Evolutionary conservation across 768 basidiomycete species (phyloP).

Genomic region (Leccinum pellstonianum): DNA sequence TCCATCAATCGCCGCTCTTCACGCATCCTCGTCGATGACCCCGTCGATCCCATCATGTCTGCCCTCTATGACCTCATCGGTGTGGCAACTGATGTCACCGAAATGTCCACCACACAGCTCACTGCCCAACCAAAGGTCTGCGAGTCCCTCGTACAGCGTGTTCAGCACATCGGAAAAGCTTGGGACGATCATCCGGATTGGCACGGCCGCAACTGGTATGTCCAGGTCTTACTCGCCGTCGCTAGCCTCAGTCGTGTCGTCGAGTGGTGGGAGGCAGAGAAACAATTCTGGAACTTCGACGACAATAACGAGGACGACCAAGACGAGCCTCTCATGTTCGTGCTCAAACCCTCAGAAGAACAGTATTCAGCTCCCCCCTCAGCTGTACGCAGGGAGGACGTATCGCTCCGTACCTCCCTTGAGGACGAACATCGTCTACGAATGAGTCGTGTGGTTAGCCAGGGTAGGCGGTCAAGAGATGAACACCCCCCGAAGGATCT

Average conservation of each 20-base stretch:
- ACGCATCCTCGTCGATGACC: constrained; percentile 80
- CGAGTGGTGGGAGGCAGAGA: constrained; percentile 99
- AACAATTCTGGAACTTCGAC: constrained; percentile 99
- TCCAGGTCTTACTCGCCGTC: constrained; percentile 91
- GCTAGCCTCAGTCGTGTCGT: constrained; percentile 95
- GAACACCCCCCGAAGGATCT: constrained; percentile 53
- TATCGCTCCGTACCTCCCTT: constrained; percentile 37
- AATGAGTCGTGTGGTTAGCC: constrained; percentile 48
- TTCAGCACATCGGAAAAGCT: constrained; percentile 87
- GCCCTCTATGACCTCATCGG: constrained; percentile 90
- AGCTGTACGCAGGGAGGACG: constrained; percentile 36
- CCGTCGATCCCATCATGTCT: constrained; percentile 85
- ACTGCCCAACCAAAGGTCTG: constrained; percentile 84
- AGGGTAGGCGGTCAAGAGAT: constrained; percentile 55
- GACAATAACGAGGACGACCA: constrained; percentile 87
- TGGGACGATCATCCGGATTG: constrained; percentile 99
- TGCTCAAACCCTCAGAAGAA: constrained; percentile 85
- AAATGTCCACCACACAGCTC: constrained; percentile 85
- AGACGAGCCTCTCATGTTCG: constrained; percentile 89
- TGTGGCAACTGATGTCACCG: constrained; percentile 90
- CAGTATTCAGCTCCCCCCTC: constrained; percentile 39
- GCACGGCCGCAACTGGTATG: constrained; percentile 98
- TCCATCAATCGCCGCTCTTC: constrained; percentile 71
- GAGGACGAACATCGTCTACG: constrained; percentile 42
- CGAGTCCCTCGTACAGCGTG: constrained; percentile 82